phyloP scores from a whole-genome alignment of 306 rosid genomes.

The Cicer yamashitae region DNA sequence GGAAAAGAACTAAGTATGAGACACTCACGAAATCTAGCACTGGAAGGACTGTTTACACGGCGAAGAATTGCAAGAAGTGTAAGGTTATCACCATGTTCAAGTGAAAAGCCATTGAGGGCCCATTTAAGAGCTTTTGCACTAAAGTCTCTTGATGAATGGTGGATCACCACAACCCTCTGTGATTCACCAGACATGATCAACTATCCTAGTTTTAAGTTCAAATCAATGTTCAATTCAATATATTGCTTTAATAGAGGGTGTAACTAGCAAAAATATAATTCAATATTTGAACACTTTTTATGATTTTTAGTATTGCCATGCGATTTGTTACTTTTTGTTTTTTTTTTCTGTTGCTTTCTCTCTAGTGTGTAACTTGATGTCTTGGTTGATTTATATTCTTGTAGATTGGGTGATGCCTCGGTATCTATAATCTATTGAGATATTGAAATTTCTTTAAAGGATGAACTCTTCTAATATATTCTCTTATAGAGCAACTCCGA shows the following conservation, averaged over 20 bases:
- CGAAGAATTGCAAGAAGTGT: slow-evolving; percentile 64
- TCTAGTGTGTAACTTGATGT: background rate
- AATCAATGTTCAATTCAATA: slow-evolving; percentile 13
- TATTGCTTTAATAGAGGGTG: background rate
- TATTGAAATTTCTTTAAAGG: background rate
- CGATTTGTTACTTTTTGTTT: slow-evolving; percentile 3
- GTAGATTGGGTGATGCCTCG: background rate
- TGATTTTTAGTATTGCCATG: slow-evolving; percentile 18
- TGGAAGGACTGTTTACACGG: slow-evolving; percentile 58
- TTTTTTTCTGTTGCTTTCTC: background rate
- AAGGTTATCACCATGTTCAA: slow-evolving; percentile 66
- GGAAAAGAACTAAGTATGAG: background rate
- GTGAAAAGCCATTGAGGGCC: slow-evolving; percentile 55
- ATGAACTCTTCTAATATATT: background rate
- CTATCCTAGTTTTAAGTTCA: background rate
- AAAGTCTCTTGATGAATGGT: slow-evolving; percentile 60
- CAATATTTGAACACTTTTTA: background rate
- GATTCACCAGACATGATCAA: slow-evolving; percentile 39
- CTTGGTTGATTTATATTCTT: slow-evolving; percentile 12
- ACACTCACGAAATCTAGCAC: slow-evolving; percentile 53
- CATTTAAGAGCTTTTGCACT: slow-evolving; percentile 52
- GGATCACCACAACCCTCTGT: slow-evolving; percentile 64
- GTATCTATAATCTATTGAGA: background rate
- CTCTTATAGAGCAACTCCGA: too few species aligned
- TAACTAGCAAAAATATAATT: too few species aligned